Base-by-base conservation (phyloP, 371 early-diverging fungal genomes). In the Mortierella polycephala region DNA sequence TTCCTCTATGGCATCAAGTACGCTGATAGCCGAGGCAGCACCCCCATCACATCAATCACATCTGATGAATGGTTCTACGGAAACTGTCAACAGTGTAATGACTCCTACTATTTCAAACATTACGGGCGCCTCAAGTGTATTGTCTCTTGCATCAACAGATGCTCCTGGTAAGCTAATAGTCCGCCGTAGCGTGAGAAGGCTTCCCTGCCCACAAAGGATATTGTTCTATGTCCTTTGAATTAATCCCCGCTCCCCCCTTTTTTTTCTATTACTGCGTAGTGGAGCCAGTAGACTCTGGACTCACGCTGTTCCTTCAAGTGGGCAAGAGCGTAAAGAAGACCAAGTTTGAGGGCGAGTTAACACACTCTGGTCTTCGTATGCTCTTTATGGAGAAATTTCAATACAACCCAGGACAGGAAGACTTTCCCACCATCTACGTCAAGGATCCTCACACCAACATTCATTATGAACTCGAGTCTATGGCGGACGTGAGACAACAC, bases 401-500 rank as follows among this genome's bases (percentile, higher is more conserved):
- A 63, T 88, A 89, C 71, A 85, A 86, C 23, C 85, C 89, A 16
- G 84, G 89, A 7, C 85, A 88, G 64, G 84, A 86, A 13, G 87
- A 89, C 68, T 90, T 90, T 46, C 89, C 91, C 1, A 87, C 70
- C 23, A 88, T 93, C 37, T 92, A 94, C 64, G 89, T 94, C 41
- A 85, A 85, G 40, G 93, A 93, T 62, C 84, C 89, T 1, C 62
- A 83, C 7, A 65, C 85, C 7, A 83, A 84, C 44, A 84, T 92
- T 16, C 86, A 87, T 11, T 93, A 94, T 64, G 92, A 93, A 62
- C 85, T 94, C 13, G 90, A 90, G 55, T 86, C 92, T 62, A 64
- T 91, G 23, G 47, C 62, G 7, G 92, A 94, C 63, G 90, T 94
- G 16, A 80, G 71, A 37, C 69, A 89, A 40, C 87, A 87, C 10